Evolutionary conservation across 768 basidiomycete species (phyloP).

Genomic region (Kwoniella botswanensis): DNA sequence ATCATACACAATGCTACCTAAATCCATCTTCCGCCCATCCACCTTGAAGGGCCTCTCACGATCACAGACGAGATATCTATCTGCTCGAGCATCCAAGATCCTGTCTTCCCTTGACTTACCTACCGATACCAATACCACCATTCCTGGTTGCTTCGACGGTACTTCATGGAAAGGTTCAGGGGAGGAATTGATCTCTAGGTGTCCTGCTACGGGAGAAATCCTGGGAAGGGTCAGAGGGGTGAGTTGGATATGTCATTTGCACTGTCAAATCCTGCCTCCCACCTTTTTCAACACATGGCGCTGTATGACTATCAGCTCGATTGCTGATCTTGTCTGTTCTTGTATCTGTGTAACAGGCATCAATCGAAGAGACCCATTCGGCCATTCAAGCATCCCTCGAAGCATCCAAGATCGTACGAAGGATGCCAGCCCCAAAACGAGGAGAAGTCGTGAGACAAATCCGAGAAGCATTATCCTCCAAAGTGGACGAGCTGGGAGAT

Average conservation of each 20-base stretch:
- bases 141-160: constrained; percentile 52
- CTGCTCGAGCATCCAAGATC: constrained; percentile 38
- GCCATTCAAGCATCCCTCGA: constrained; percentile 73
- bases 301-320: too few species aligned
- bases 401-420: constrained; percentile 73
- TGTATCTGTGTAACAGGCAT: constrained; percentile 62
- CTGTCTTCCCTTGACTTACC: constrained; percentile 46
- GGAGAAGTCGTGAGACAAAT: constrained; percentile 90
- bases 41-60: background rate
- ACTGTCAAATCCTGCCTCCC: too few species aligned
- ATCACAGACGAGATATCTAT: constrained; percentile 17
- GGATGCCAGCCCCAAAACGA: constrained; percentile 80
- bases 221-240: constrained; percentile 76
- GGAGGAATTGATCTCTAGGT: constrained; percentile 56
- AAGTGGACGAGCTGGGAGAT: constrained; percentile 63
- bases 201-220: constrained; percentile 85
- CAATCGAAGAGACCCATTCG: constrained; percentile 72
- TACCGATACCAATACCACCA: constrained; percentile 25
- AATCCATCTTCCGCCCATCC: background rate
- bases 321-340: too few species aligned
- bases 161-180: constrained; percentile 47
- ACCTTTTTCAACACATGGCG: background rate
- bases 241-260: constrained; percentile 50
- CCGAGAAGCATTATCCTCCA: constrained; percentile 75
- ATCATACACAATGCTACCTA: background rate